Conservation (phyloP, 2,329 filamentous ascomycete species). For the Dothistroma septosporum region DNA sequence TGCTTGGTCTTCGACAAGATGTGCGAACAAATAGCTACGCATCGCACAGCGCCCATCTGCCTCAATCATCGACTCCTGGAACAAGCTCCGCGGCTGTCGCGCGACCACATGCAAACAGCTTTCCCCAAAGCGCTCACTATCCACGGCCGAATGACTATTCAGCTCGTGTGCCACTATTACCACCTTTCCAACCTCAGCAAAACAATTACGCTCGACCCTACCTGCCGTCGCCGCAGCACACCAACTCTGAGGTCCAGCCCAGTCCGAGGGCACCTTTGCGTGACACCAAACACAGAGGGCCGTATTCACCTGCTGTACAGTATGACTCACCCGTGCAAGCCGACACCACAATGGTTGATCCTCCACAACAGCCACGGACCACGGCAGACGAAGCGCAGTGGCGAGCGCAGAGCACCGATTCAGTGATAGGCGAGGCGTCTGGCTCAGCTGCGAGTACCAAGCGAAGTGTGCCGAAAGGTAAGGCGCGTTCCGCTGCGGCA, state of each 20-base stretch:
- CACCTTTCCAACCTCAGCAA: slow-evolving; percentile 28
- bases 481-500: slow-evolving; percentile 40
- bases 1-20: slow-evolving; percentile 39
- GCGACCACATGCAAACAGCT: slow-evolving; percentile 34
- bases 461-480: slow-evolving; percentile 46
- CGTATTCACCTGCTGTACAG: not conserved
- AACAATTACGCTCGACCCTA: slow-evolving; percentile 11
- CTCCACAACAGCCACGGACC: slow-evolving; percentile 37
- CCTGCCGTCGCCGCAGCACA: slow-evolving; percentile 26
- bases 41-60: slow-evolving; percentile 15
- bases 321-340: not conserved
- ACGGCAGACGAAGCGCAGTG: slow-evolving; percentile 36
- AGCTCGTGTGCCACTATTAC: slow-evolving; percentile 22
- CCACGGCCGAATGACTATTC: slow-evolving; percentile 22
- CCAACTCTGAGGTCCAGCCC: slow-evolving; percentile 11
- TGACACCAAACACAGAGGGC: not conserved
- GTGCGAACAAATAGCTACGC: slow-evolving; percentile 28
- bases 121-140: slow-evolving; percentile 25
- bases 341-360: slow-evolving; percentile 16
- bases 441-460: slow-evolving; percentile 23
- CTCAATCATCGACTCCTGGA: slow-evolving; percentile 6
- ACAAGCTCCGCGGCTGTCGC: slow-evolving; percentile 4
- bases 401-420: slow-evolving; percentile 25
- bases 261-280: slow-evolving; percentile 9
- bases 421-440: slow-evolving; percentile 22